phyloP scores from a whole-genome alignment of 208 protist genomes.

The Trichomonas tenax region DNA sequence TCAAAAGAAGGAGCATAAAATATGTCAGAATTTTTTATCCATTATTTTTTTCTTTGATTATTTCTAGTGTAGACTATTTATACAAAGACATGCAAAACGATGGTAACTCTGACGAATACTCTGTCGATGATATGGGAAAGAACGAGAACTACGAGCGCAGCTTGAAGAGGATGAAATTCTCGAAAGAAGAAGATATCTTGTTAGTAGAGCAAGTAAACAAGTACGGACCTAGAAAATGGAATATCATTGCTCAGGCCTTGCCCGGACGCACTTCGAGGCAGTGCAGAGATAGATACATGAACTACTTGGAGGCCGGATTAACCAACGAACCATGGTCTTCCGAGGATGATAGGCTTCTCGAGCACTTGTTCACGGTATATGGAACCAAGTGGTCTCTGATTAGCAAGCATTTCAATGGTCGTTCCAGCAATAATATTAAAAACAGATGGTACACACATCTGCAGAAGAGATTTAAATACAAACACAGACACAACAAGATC shows the following conservation, averaged over 20 bases:
- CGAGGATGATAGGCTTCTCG: background rate
- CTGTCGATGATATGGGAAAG: background rate
- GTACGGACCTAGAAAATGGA: background rate
- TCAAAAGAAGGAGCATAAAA: too few relatives aligned
- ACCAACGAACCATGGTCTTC: background rate
- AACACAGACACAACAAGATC: background rate
- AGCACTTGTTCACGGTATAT: background rate
- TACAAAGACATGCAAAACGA: too few relatives aligned
- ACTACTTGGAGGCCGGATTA: background rate
- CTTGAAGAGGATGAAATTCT: background rate
- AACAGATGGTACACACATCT: background rate
- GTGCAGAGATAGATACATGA: background rate
- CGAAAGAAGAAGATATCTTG: background rate
- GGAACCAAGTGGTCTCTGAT: background rate
- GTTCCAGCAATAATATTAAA: background rate
- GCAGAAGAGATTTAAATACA: background rate
- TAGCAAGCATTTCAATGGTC: background rate
- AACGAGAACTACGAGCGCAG: background rate
- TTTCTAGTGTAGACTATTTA: too few relatives aligned
- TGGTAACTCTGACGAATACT: background rate
- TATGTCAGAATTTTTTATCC: too few relatives aligned
- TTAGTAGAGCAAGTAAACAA: background rate
- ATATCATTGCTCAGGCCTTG: background rate
- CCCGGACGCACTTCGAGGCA: background rate
- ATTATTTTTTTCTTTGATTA: too few relatives aligned